Percentiles rank a stretch among this genome's conserved stretches.
phyloP scores from a whole-genome alignment of 805 yeast genomes.

The Helenozyma baotianmanensis region DNA sequence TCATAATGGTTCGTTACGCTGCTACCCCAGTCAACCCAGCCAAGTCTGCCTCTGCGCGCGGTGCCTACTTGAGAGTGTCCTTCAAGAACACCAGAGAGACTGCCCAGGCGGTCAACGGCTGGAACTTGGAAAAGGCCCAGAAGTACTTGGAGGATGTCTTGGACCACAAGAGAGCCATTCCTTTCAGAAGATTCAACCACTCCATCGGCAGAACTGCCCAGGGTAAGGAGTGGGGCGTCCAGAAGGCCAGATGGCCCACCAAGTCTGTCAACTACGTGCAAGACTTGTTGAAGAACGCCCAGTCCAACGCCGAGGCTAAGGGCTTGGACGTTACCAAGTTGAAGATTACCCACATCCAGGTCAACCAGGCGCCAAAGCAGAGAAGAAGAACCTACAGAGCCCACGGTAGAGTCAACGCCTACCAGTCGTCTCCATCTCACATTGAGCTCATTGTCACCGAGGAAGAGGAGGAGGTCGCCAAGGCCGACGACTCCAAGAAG shows the following conservation, averaged over 20 bases:
- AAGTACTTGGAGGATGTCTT: constrained; percentile 91
- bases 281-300: constrained; percentile 95
- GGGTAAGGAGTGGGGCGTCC: constrained; percentile 99
- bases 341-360: constrained; percentile 97
- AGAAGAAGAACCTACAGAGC: constrained; percentile 99
- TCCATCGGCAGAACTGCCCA: constrained; percentile 99
- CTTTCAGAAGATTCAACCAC: constrained; percentile 96
- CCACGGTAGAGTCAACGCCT: constrained; percentile 99
- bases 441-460: constrained; percentile 96
- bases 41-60: constrained; percentile 98
- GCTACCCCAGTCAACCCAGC: constrained; percentile 99
- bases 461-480: constrained; percentile 88
- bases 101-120: constrained; percentile 96
- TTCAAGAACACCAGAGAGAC: constrained; percentile 99
- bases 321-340: constrained; percentile 95
- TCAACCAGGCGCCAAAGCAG: constrained; percentile 99
- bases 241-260: constrained; percentile 99
- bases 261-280: constrained; percentile 94
- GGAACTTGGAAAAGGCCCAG: constrained; percentile 96
- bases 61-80: constrained; percentile 98
- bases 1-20: constrained; percentile 97
- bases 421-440: constrained; percentile 98
- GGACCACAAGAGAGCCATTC: constrained; percentile 99
- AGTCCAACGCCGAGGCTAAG: constrained; percentile 95
- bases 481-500: constrained; percentile 68